These are phyloP conservation scores for Microdochium paspali DNA, from an alignment of 2,329 filamentous ascomycete genomes.

Conservation along the genomic window DNA sequence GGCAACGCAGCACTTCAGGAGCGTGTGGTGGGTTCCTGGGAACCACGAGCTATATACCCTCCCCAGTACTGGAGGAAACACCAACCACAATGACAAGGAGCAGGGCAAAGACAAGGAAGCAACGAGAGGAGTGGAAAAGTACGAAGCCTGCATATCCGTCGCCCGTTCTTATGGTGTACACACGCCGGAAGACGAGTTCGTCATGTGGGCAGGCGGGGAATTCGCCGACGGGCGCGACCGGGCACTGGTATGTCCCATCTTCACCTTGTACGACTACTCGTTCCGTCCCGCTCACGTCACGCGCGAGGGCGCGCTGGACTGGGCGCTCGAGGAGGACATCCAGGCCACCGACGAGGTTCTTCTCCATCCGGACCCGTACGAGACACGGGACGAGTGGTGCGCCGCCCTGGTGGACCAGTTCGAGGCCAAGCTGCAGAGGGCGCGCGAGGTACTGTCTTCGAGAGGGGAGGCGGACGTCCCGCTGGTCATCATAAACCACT, in stretches of 20 bases:
- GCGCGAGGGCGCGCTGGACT: constrained; percentile 31
- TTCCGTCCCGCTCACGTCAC: constrained; percentile 40
- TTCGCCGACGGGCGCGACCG: constrained; percentile 16
- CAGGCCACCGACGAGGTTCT: constrained; percentile 26
- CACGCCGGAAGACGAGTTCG: constrained; percentile 47
- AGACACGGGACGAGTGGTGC: constrained; percentile 24
- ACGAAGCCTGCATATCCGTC: constrained; percentile 41
- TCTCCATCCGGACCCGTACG: constrained; percentile 23
- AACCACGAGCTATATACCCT: constrained; percentile 50
- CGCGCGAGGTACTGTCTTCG: too few species aligned
- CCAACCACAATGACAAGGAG: not conserved
- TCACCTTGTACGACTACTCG: constrained; percentile 51
- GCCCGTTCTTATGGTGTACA: constrained; percentile 40
- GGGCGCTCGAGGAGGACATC: constrained; percentile 24
- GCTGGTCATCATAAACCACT: constrained; percentile 25
- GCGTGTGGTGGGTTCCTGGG: constrained; percentile 46
- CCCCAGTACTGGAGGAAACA: constrained; percentile 11
- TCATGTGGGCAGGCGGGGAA: constrained; percentile 41
- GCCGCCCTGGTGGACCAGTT: constrained; percentile 14
- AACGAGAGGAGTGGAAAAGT: constrained; percentile 42
- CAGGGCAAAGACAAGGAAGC: constrained; percentile 11
- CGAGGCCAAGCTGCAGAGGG: constrained; percentile 18
- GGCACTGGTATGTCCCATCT: constrained; percentile 42
- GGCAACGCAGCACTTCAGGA: constrained; percentile 18
- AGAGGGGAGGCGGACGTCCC: constrained; percentile 8